phyloP scores from a whole-genome alignment of 768 basidiomycete genomes.

The Clathrus columnatus region DNA sequence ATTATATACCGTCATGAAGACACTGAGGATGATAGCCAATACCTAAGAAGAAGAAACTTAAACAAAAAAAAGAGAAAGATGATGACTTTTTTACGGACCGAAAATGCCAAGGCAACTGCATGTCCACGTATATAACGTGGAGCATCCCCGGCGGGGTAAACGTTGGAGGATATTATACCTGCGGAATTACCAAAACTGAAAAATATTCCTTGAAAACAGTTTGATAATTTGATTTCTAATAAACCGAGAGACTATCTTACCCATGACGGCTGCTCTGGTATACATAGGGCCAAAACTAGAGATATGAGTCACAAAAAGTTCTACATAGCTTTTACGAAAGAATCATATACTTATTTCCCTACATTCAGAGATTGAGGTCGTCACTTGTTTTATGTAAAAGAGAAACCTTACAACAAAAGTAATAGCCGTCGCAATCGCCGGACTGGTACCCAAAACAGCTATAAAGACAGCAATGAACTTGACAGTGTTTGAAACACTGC shows the following conservation, averaged over 20 bases:
- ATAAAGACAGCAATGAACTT: conserved; percentile 11
- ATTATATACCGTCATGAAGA: conserved; percentile 21
- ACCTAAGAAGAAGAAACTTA: not conserved
- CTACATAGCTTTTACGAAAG: not conserved
- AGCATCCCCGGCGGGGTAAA: conserved; percentile 14
- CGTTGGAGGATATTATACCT: conserved; percentile 17
- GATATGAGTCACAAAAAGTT: not conserved
- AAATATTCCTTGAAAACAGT: conserved; percentile 10
- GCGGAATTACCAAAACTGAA: conserved; percentile 20
- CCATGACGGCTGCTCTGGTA: conserved; percentile 21
- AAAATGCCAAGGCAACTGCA: conserved; percentile 18
- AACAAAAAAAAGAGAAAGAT: not conserved
- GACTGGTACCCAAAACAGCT: not conserved
- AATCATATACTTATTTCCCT: conserved; percentile 14
- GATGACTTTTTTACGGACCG: too few relatives aligned
- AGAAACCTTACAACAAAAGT: conserved; percentile 13
- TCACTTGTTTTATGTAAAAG: not conserved
- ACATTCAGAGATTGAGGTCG: not conserved
- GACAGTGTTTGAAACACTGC: conserved; percentile 1
- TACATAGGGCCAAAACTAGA: conserved; percentile 15
- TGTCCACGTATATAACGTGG: conserved; percentile 20
- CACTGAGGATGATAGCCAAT: conserved; percentile 13
- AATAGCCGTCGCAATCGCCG: conserved; percentile 12
- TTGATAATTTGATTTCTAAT: not conserved
- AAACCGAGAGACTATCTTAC: conserved; percentile 2